Base-by-base conservation (phyloP, 2,329 filamentous ascomycete genomes). In the Exophiala viscosa region DNA sequence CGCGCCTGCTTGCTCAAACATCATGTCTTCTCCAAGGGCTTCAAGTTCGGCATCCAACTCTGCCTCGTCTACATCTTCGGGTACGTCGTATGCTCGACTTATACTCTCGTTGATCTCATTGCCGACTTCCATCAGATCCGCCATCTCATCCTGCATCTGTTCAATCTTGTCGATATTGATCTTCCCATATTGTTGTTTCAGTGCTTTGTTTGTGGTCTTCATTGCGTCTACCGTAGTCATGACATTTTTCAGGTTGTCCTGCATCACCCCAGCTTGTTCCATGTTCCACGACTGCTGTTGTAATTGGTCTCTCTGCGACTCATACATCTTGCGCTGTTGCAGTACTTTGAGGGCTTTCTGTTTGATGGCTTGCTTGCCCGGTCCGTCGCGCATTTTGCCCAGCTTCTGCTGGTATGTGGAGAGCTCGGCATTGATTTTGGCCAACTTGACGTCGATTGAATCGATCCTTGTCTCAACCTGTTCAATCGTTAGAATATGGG, bases 41-140 rank as follows among this genome's bases (percentile, higher is more conserved):
- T 99, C 93, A 46, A 99, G 74, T 77, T 99, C 93, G 3, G 93
- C 93, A 74, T 99, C 93, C 56, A 99, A 73, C 75, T 99, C 93
- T 1, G 87, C 84, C 81, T 99, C 93, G 69, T 97, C 92, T 17
- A 99, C 90, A 69, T 97, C 93, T 65, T 99, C 93, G 0, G 93
- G 93, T 33, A 99, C 81, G 67, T 97, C 92, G 70, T 99, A 99
- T 62, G 88, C 88, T 59, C 93, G 75, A 55, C 87, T 86, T 52
- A 99, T 86, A 61, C 87, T 91, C 74, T 97, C 93, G 73, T 99
- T 90, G 54, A 99, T 99, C 71, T 99, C 93, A 71, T 97, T 97
- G 3, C 93, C 92, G 56, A 96, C 86, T 67, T 99, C 93, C 83
- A 99, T 88, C 64, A 99, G 71, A 72, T 99, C 93, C 5, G 91